phyloP scores from a whole-genome alignment of 345 rosid species.

The Cardamine occulta region DNA sequence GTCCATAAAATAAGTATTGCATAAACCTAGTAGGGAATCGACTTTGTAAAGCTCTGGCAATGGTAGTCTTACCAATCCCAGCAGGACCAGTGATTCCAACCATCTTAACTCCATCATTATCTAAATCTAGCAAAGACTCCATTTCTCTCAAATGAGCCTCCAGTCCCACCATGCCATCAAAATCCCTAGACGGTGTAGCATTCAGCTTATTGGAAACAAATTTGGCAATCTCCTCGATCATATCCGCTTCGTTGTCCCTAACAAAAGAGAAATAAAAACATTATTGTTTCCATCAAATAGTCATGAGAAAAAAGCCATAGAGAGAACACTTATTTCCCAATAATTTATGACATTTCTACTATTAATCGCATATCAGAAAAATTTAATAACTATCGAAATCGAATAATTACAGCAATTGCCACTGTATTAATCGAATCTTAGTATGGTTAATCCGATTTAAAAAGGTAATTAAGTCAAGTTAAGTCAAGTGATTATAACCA shows the following conservation, averaged over 20 bases:
- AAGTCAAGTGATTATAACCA: too few relatives aligned
- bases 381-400: too few relatives aligned
- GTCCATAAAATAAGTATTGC: not conserved
- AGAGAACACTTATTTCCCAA: too few relatives aligned
- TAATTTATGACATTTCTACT: too few relatives aligned
- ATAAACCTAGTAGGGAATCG: not conserved
- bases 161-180: not conserved
- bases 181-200: too few relatives aligned
- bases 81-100: constrained; percentile 26
- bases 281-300: too few relatives aligned
- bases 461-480: too few relatives aligned
- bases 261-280: not conserved
- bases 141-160: not conserved
- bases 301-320: too few relatives aligned
- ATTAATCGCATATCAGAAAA: too few relatives aligned
- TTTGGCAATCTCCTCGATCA: not conserved
- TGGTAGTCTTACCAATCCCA: constrained; percentile 19
- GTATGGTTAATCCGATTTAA: too few relatives aligned
- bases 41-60: constrained; percentile 12
- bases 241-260: not conserved
- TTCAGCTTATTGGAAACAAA: not conserved
- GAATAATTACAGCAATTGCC: too few relatives aligned
- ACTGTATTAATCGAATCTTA: too few relatives aligned
- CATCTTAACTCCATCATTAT: not conserved
- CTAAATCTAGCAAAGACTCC: not conserved